Percentiles rank a stretch among this genome's conserved stretches.
Conservation (phyloP, 345 rosid genomes). For the Gossypium anomalum region DNA sequence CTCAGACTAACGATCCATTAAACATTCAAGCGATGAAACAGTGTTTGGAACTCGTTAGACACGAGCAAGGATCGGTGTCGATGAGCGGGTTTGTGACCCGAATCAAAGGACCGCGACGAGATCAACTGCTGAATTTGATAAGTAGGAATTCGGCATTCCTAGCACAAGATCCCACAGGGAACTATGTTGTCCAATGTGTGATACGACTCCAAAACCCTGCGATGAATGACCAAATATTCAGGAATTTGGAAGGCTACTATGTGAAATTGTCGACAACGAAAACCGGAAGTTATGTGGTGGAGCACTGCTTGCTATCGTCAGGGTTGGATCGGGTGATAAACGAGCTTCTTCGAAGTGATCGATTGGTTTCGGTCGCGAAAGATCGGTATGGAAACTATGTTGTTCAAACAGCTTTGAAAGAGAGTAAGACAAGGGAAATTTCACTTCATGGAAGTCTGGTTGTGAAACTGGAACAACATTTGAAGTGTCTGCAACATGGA, state of each 20-base stretch:
- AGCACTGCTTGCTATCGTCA: background rate
- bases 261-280: background rate
- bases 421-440: background rate
- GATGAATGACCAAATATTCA: background rate
- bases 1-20: background rate
- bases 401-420: conserved; percentile 4
- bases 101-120: conserved; percentile 1
- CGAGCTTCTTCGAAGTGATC: background rate
- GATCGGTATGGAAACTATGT: conserved; percentile 8
- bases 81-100: background rate
- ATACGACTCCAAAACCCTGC: background rate
- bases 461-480: background rate
- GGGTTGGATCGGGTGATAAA: background rate
- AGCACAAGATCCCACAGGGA: background rate
- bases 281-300: background rate
- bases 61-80: background rate
- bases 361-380: background rate
- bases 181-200: background rate
- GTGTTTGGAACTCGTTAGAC: background rate
- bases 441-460: background rate
- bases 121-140: background rate
- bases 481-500: background rate
- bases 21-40: background rate
- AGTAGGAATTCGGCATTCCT: background rate
- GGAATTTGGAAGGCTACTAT: background rate